Base-by-base conservation (phyloP, 2,329 filamentous ascomycete genomes). In the Neurospora sp. region DNA sequence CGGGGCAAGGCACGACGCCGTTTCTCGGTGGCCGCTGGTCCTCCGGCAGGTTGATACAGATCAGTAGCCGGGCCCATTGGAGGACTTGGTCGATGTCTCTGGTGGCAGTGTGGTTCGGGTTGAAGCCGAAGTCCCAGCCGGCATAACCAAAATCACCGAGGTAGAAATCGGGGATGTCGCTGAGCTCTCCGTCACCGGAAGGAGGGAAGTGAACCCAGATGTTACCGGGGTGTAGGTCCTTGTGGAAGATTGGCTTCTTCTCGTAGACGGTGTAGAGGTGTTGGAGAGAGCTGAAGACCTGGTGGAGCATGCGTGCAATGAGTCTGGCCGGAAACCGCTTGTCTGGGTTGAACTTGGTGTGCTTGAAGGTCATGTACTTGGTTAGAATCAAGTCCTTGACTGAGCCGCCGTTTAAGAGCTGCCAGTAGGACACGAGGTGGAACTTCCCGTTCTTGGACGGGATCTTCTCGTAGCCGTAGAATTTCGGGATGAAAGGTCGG, bases 381-480 rank as follows among this genome's bases (percentile, higher is more conserved):
- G 28, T 62, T 8, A 62, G 15, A 6, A 62, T 62, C 6, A 62
- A 17, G 52, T 36, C 52, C 52, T 62, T 11, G 38, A 69, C 3
- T 5, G 66, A 52, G 2, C 46, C n/a, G 3, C 70, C 70, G 52
- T 71, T 70, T 40, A 33, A 62, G 12, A 70, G 66, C 46, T 69
- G 70, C 70, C 70, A 71, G 46, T 71, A 71, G 12, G 70, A 71
- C 8, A 68, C 38, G 2, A 69, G 70, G 39, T 68, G 46, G 15
- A 62, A 33, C 4, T 33, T 33, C 3, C 28, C 52, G 6, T 17
- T 36, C 8, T 28, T 62, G 15, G 52, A 33, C 3, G 28, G 28
- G 28, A 62, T 33, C 52, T 62, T 62, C 4, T 62, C 52, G 36
- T 68, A 40, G 4, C 66, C 12, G 52, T 62, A 62, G 28, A 62